A percentile compares a stretch with the other conserved stretches of the same genome.
These are phyloP conservation scores for Keithomyces neogunnii DNA, from an alignment of 2,329 filamentous ascomycete genomes.

Conservation along the genomic window DNA sequence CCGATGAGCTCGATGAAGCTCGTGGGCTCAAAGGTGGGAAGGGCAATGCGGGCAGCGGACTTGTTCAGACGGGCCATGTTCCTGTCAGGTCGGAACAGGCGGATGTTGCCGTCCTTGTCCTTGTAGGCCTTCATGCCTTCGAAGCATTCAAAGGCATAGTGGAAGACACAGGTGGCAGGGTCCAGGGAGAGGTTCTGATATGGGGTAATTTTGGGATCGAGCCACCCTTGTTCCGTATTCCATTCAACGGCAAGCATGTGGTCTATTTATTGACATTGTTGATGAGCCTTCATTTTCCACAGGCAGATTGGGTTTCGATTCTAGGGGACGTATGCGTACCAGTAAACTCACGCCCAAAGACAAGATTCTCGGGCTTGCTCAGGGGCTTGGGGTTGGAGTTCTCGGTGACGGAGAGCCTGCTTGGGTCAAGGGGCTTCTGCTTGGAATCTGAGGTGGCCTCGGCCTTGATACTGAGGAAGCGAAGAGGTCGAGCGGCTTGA, in stretches of 20 bases:
- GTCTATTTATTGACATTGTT: conserved; percentile 44
- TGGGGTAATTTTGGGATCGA: conserved; percentile 72
- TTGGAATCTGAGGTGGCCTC: conserved; percentile 40
- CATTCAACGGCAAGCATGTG: conserved; percentile 97
- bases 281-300: not conserved
- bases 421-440: conserved; percentile 65
- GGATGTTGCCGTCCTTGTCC: conserved; percentile 66
- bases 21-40: conserved; percentile 73
- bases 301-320: too few species aligned
- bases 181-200: conserved; percentile 98
- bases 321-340: conserved; percentile 38
- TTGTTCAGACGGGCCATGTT: conserved; percentile 96
- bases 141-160: conserved; percentile 97
- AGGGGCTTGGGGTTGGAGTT: conserved; percentile 69
- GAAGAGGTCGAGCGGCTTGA: conserved; percentile 20
- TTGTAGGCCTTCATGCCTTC: conserved; percentile 99
- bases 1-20: conserved; percentile 75
- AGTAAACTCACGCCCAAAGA: conserved; percentile 89
- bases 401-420: conserved; percentile 65
- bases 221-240: conserved; percentile 79
- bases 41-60: conserved; percentile 81
- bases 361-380: conserved; percentile 66
- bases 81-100: conserved; percentile 87
- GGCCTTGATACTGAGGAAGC: conserved; percentile 45
- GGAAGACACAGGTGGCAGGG: conserved; percentile 92